Conservation (phyloP, 176 grass and related monocot species). For the Ananas comosus region DNA sequence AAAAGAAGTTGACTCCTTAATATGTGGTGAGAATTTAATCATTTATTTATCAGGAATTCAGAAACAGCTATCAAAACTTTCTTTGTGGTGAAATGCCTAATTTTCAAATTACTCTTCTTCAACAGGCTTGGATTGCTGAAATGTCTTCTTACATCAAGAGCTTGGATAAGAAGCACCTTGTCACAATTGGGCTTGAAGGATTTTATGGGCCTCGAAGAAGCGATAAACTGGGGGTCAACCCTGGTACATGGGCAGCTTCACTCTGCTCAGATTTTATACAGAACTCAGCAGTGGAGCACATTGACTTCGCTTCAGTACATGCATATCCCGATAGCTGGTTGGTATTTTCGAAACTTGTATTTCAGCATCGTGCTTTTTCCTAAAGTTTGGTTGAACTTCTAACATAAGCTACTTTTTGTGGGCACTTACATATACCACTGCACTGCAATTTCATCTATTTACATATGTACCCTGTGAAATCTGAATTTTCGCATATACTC, state of each 20-base stretch:
- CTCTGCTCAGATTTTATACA: constrained; percentile 86
- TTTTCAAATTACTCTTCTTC: constrained; percentile 10
- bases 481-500: too few species aligned
- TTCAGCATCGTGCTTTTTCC: background rate
- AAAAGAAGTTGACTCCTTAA: constrained; percentile 1
- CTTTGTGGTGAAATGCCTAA: background rate
- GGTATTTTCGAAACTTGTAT: background rate
- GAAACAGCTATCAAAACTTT: too few species aligned
- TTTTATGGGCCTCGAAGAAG: constrained; percentile 62
- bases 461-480: too few species aligned
- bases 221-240: constrained; percentile 48
- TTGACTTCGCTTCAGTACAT: constrained; percentile 95
- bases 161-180: constrained; percentile 67
- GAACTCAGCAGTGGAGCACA: constrained; percentile 61
- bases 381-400: constrained; percentile 13
- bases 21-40: background rate
- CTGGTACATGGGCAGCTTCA: constrained; percentile 75
- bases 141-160: constrained; percentile 74
- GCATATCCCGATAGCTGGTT: constrained; percentile 90
- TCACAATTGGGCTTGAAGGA: constrained; percentile 83
- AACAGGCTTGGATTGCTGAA: constrained; percentile 81
- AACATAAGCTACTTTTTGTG: background rate
- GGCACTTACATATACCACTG: too few species aligned
- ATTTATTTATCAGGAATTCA: too few species aligned
- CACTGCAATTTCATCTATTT: too few species aligned